Conservation (phyloP, 495 filamentous ascomycete genomes). For the Mycothermus thermophilus region DNA sequence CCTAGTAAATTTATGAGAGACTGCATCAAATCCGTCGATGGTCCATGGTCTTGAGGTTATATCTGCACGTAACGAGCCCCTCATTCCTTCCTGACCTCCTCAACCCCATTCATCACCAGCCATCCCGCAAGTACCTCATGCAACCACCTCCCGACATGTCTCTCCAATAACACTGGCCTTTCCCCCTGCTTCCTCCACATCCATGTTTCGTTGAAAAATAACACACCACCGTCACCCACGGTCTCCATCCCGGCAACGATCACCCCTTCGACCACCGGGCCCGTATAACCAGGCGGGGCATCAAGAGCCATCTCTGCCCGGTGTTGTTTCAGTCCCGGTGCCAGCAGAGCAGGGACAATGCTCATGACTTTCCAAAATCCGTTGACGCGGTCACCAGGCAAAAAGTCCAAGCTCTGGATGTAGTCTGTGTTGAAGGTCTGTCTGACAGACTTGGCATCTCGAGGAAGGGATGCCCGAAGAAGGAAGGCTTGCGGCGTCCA, state of each 20-base stretch:
- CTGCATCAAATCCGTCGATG: no score
- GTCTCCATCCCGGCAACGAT: slow-evolving; percentile 15
- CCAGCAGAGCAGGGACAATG: not conserved
- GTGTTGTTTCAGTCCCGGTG: not conserved
- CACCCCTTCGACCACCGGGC: slow-evolving; percentile 13
- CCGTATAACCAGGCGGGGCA: slow-evolving; percentile 17
- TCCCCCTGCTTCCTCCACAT: slow-evolving; percentile 17
- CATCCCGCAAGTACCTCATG: slow-evolving; percentile 16
- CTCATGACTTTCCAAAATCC: slow-evolving; percentile 15
- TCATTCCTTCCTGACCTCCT: no score
- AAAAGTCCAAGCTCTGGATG: slow-evolving; percentile 11
- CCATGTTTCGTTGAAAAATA: slow-evolving; percentile 22
- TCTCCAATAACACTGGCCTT: slow-evolving; percentile 15
- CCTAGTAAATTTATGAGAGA: no score
- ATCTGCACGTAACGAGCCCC: no score
- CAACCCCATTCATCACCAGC: slow-evolving; percentile 20
- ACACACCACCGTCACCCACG: slow-evolving; percentile 3
- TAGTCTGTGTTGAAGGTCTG: slow-evolving; percentile 14
- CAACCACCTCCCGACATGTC: slow-evolving; percentile 12
- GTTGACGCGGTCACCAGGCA: slow-evolving; percentile 15
- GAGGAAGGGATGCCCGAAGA: slow-evolving; percentile 9
- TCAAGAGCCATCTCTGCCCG: slow-evolving; percentile 15
- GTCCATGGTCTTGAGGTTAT: no score
- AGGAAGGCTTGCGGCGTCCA: slow-evolving; percentile 21
- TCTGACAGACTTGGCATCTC: slow-evolving; percentile 1